Evolutionary conservation across 2,329 filamentous ascomycete genomes (phyloP), one percentile per base, ranked within the genome.

Genomic region (Talaromyces sp.): DNA sequence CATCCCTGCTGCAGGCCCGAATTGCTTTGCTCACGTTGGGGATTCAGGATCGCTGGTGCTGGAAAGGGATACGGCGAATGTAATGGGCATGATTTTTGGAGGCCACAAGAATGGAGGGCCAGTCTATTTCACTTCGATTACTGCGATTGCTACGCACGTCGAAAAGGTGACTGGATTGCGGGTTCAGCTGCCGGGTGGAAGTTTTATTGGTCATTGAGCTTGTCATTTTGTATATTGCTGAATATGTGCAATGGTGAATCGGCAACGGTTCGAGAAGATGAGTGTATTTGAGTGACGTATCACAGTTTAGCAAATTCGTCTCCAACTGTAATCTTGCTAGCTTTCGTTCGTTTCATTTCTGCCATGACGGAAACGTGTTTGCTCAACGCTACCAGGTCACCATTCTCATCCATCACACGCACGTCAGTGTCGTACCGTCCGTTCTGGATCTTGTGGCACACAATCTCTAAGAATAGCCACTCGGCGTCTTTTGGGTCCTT

Each of bases 401-500:
- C 63, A 7, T 56, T 45, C 57, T 65, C 63, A 19, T 65, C 63
- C 22, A 65, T 31, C 0, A 65, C 58, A 13, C 63, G 63, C 47
- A 65, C 63, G 24, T 60, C 57, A 33, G 35, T 65, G 41, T 65
- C 63, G 8, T 39, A 65, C 14, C 63, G 47, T 8, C 63, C 63
- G n/a, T 65, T 65, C 13, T 47, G 57, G n/a, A 65, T 61, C 11
- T 54, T 65, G 33, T 60, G 58, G 19, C 45, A 43, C 7, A 60
- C 27, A 2, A 61, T 39, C 19, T 65, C 63, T 14, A 54, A 35
- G 43, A 65, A 61, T 3, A 65, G 63, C 63, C 63, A 65, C 47
- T 65, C 63, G n/a, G 63, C 63, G 37, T 65, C 58, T 14, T 61
- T 45, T 4, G 63, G 63, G 31, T 65, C 48, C 9, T 61, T 65